phyloP scores from a whole-genome alignment of 495 filamentous ascomycete species.

The Aspergillus bertholletiae region DNA sequence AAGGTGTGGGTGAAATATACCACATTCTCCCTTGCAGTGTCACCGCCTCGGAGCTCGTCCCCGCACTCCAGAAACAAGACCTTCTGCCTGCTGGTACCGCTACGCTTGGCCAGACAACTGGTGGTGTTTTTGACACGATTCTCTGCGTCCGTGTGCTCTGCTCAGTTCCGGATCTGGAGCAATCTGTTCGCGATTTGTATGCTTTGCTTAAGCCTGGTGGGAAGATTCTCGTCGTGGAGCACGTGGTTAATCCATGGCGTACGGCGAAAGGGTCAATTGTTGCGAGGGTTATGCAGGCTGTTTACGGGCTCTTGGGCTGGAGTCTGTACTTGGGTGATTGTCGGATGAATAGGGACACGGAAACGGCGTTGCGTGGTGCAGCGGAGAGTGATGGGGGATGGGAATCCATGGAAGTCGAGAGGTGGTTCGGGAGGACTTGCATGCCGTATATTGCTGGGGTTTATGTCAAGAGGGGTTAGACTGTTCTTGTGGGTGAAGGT shows the following conservation, averaged over 20 bases:
- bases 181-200: constrained; percentile 57
- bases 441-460: constrained; percentile 56
- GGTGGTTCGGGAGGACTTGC: constrained; percentile 41
- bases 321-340: constrained; percentile 58
- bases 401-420: constrained; percentile 50
- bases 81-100: constrained; percentile 19
- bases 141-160: constrained; percentile 70
- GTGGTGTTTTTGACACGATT: constrained; percentile 62
- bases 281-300: constrained; percentile 40
- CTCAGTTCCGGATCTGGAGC: constrained; percentile 61
- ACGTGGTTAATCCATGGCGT: constrained; percentile 53
- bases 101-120: neutral
- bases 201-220: constrained; percentile 62
- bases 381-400: constrained; percentile 48
- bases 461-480: constrained; percentile 42
- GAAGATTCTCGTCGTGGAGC: constrained; percentile 66
- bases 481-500: too few species aligned
- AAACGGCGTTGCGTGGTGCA: constrained; percentile 43
- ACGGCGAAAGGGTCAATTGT: constrained; percentile 44
- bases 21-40: constrained; percentile 60
- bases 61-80: constrained; percentile 34
- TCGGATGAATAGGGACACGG: constrained; percentile 53
- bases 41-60: constrained; percentile 44
- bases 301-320: constrained; percentile 34
- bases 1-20: constrained; percentile 58